Conservation (phyloP, 192 early-diverging fungal genomes). For the Irineochytrium annulatum region DNA sequence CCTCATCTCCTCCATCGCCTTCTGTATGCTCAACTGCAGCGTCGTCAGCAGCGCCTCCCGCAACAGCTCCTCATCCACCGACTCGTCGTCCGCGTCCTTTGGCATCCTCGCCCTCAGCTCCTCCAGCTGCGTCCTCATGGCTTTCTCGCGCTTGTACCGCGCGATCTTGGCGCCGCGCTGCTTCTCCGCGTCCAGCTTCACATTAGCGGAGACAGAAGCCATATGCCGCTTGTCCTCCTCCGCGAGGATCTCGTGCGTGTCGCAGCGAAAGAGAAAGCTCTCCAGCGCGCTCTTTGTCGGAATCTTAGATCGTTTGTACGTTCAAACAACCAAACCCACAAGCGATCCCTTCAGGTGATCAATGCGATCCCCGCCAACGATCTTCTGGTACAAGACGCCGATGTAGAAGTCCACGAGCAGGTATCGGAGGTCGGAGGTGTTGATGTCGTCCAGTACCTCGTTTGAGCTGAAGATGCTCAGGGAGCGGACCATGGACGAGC, state of each 20-base stretch:
- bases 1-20: constrained; percentile 64
- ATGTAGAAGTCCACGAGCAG: constrained; percentile 20
- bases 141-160: constrained; percentile 73
- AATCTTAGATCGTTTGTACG: not conserved
- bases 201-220: constrained; percentile 16
- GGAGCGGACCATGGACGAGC: constrained; percentile 45
- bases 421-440: constrained; percentile 70
- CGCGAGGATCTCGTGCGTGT: constrained; percentile 27
- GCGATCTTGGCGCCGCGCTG: constrained; percentile 70
- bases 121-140: constrained; percentile 53
- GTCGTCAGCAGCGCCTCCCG: constrained; percentile 71
- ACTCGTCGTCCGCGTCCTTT: constrained; percentile 42
- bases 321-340: not conserved
- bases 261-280: constrained; percentile 26
- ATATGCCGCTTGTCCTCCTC: constrained; percentile 33
- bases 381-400: not conserved
- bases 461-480: constrained; percentile 81
- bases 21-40: constrained; percentile 68
- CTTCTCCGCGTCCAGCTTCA: constrained; percentile 43
- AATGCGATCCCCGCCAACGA: not conserved
- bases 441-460: constrained; percentile 85
- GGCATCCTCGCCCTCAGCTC: constrained; percentile 20
- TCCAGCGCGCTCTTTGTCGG: constrained; percentile 12
- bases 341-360: not conserved
- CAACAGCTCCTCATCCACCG: constrained; percentile 67